Evolutionary conservation across 805 yeast genomes (phyloP), one percentile per base, ranked within the genome.

Genomic region (Kuraishia piskuri): DNA sequence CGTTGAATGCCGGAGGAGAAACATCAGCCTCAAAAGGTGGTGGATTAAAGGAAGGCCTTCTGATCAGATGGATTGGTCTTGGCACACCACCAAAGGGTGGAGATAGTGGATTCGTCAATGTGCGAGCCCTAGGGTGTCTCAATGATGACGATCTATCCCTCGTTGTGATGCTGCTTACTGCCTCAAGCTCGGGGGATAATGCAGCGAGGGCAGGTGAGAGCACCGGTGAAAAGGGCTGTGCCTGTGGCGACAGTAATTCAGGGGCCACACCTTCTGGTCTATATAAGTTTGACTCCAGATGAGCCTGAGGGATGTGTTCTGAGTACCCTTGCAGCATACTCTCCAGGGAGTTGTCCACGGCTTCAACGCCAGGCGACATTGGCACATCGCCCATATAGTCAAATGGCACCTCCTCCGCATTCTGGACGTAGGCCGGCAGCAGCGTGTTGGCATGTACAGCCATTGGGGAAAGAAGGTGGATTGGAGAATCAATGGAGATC

Each of bases 401-500:
- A 22, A 55, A 68, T 1, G 61, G 61, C 50, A 79, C 26, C 25
- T 24, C 52, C 21, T 25, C 24, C 7, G 17, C 17, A 22, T 12
- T 61, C 25, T 61, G 62, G 6, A 53, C 82, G 64, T 88, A 88
- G 5, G 89, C 84, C 3, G 96, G 96, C 48, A 88, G 68, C 44
- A 87, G 66, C 1, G 92, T 87, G 61, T 87, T 86, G 4, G 88
- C 88, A 68, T 86, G 96, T 1, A 89, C 86, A 57, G 96, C 89
- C 50, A 80, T 70, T 6, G 85, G 82, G 50, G 91, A 83, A 51
- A 91, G 71, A 3, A 94, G 75, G 62, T 88, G 95, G 55, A 94
- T 83, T 2, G 99, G 99, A 2, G 97, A 88, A 68, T 94, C 99
- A 54, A 94, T 92, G 55, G 90, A 84, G 48, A 94, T 88, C 70